Evolutionary conservation across 495 filamentous ascomycete genomes (phyloP), one percentile per base, ranked within the genome.

Genomic region (Tuber umbilicatum): DNA sequence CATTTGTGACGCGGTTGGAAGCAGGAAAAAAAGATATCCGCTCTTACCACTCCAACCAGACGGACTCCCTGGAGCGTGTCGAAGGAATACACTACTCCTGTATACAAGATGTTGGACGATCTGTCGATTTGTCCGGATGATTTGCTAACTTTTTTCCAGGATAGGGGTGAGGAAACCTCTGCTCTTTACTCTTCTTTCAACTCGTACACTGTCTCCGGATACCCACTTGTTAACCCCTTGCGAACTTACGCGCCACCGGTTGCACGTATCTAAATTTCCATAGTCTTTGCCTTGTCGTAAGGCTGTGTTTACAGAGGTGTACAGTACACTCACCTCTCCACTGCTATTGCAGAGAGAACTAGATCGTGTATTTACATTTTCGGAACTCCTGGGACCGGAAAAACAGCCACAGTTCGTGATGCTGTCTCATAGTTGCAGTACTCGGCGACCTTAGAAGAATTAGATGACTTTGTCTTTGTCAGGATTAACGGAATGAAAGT

Each of bases 401-500:
- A 98, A 82, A 99, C 96, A 7, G 96, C 96, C 38, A 99, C 96
- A 0, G 94, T 99, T 14, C 91, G 96, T 73, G 96, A 98, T 84
- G 95, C 97, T 4, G 90, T 98, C 10, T 89, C 91, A 27, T 91
- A 93, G 83, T 88, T 99, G 14, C 94, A 97, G 75, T 88, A 88
- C 6, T 90, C 93, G 1, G 95, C 97, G 5, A 86, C 87, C 42
- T 89, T 90, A 16, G 96, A 99, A 82, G 94, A 98, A 84, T 89
- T 99, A 71, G 96, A 98, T 79, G 96, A 99, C 83, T 99, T 99
- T 83, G 96, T 97, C 77, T 99, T 98, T 77, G 94, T 97, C 76
- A 96, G 98, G 84, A 98, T 99, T 84, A 99, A 99, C 84, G 96
- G 96, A 71, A 98, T 99, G 96, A 98, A 97, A 86, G 92, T 98